Conservation (phyloP, 192 early-diverging fungal genomes). For the Piromyces finnis region DNA sequence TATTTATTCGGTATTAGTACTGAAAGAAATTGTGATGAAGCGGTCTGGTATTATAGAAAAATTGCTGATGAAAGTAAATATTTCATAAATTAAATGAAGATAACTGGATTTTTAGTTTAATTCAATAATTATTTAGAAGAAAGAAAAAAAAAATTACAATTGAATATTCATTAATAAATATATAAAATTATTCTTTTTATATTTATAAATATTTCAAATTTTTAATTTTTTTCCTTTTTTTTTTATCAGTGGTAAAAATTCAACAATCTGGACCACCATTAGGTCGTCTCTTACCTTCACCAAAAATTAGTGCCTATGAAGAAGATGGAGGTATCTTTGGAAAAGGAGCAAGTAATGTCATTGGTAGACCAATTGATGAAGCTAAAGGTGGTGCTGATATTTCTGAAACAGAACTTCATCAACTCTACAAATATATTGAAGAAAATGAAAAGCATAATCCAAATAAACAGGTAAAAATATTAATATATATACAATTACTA, state of each 20-base stretch:
- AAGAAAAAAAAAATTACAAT: too few relatives aligned
- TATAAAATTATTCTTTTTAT: too few relatives aligned
- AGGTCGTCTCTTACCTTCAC: constrained; percentile 50
- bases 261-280: constrained; percentile 61
- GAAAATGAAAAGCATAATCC: not conserved
- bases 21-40: constrained; percentile 54
- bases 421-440: not conserved
- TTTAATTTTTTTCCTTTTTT: too few relatives aligned
- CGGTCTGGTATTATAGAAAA: constrained; percentile 55
- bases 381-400: not conserved
- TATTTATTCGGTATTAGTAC: constrained; percentile 64
- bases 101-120: too few relatives aligned
- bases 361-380: not conserved
- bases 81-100: not conserved
- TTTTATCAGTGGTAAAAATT: constrained; percentile 32
- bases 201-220: too few relatives aligned
- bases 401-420: not conserved
- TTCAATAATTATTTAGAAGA: too few relatives aligned
- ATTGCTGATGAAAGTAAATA: constrained; percentile 64
- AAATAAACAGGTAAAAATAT: not conserved
- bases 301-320: constrained; percentile 50
- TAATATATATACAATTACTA: too few relatives aligned
- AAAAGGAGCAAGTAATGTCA: constrained; percentile 34
- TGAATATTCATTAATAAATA: too few relatives aligned
- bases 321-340: constrained; percentile 73